Percentiles rank a stretch among this genome's conserved stretches.
These are phyloP conservation scores for Penicillium sp. DNA, from an alignment of 2,329 filamentous ascomycete genomes.

Conservation along the genomic window DNA sequence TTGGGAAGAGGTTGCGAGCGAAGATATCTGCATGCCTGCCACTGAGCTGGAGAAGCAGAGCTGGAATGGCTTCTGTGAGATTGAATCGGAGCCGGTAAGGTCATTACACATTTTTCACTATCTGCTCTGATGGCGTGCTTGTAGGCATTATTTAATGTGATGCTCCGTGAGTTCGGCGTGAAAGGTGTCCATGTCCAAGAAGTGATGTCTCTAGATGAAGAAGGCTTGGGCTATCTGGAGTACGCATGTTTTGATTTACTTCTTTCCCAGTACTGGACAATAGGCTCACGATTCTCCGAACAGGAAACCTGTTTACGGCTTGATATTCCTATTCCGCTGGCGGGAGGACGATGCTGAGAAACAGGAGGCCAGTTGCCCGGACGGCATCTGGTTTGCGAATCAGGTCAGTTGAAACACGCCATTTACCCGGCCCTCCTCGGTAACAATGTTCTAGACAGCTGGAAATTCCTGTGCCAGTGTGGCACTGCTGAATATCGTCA, in stretches of 20 bases:
- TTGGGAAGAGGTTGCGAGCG: constrained; percentile 18
- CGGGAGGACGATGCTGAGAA: constrained; percentile 55
- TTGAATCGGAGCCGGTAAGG: constrained; percentile 84
- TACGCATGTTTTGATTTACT: constrained; percentile 37
- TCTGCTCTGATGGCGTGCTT: background rate
- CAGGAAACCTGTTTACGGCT: constrained; percentile 72
- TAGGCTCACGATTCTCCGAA: background rate
- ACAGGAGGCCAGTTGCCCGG: constrained; percentile 56
- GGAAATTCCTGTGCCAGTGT: constrained; percentile 89
- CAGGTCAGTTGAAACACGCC: constrained; percentile 56
- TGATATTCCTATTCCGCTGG: constrained; percentile 87
- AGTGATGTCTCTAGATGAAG: constrained; percentile 69
- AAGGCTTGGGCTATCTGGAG: constrained; percentile 62
- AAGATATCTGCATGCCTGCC: constrained; percentile 31
- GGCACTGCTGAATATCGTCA: constrained; percentile 86
- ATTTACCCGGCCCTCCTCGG: background rate
- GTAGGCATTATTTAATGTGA: constrained; percentile 79
- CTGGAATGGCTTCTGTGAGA: constrained; percentile 58
- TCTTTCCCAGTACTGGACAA: background rate
- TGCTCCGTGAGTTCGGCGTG: constrained; percentile 76
- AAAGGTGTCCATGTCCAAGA: constrained; percentile 72
- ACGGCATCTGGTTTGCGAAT: constrained; percentile 87
- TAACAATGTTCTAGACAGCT: constrained; percentile 58
- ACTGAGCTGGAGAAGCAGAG: constrained; percentile 39
- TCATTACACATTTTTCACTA: background rate